These are phyloP conservation scores for Ophiostoma piceae DNA, from an alignment of 2,329 filamentous ascomycete genomes.

Conservation along the genomic window DNA sequence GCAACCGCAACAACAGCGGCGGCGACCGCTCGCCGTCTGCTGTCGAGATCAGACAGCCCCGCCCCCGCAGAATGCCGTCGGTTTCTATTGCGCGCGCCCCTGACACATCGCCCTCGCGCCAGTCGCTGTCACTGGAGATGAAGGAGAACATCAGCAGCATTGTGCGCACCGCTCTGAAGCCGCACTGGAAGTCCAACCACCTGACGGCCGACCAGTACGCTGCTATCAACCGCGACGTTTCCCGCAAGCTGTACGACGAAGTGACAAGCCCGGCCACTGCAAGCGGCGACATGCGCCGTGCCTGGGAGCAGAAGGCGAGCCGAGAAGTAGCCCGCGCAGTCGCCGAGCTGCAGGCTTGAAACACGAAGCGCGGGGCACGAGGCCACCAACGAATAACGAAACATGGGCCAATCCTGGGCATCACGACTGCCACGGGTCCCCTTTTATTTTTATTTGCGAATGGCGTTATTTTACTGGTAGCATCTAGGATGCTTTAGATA, in stretches of 20 bases:
- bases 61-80: constrained; percentile 44
- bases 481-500: constrained; percentile 18
- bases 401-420: background rate
- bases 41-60: constrained; percentile 49
- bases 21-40: constrained; percentile 33
- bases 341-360: constrained; percentile 48
- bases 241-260: constrained; percentile 77
- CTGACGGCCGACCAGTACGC: constrained; percentile 88
- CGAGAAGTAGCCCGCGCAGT: constrained; percentile 76
- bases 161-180: constrained; percentile 75
- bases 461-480: constrained; percentile 18
- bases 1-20: constrained; percentile 36
- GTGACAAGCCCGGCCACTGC: constrained; percentile 52
- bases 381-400: constrained; percentile 6
- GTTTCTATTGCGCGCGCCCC: constrained; percentile 46
- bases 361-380: background rate
- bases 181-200: constrained; percentile 72
- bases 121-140: constrained; percentile 66
- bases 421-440: background rate
- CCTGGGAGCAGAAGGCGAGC: constrained; percentile 70
- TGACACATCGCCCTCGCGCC: constrained; percentile 61
- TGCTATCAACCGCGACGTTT: constrained; percentile 84
- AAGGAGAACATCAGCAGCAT: constrained; percentile 87
- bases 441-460: constrained; percentile 13
- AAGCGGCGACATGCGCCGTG: constrained; percentile 59